Conservation (phyloP, 495 filamentous ascomycete species). For the Amniculicola lignicola region DNA sequence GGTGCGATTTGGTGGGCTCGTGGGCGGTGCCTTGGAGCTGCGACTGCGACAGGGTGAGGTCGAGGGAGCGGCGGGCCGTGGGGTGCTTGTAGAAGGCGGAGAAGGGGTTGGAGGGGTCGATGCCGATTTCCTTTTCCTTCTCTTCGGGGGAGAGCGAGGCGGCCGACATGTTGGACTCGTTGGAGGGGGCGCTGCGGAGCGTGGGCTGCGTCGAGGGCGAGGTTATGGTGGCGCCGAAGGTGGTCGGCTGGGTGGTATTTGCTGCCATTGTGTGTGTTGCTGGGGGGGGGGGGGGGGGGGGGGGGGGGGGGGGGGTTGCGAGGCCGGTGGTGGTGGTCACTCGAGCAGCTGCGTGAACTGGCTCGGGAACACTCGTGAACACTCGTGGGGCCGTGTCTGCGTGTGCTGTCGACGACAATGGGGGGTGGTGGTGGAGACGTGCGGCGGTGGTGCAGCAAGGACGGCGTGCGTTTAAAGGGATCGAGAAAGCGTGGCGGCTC, state of each 20-base stretch:
- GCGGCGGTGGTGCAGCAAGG: too few species aligned
- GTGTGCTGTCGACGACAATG: too few species aligned
- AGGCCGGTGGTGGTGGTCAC: too few species aligned
- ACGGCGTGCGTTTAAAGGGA: too few species aligned
- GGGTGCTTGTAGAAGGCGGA: conserved; percentile 61
- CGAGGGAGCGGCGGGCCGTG: conserved; percentile 28
- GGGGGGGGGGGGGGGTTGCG: not conserved
- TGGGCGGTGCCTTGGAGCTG: too few species aligned
- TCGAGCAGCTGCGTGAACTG: too few species aligned
- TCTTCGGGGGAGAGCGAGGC: too few species aligned
- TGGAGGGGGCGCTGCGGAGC: conserved; percentile 18
- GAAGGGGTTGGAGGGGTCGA: conserved; percentile 44
- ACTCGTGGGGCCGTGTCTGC: too few species aligned
- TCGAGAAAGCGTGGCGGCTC: too few species aligned
- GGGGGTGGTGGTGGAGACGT: too few species aligned
- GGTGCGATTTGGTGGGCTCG: conserved; percentile 43
- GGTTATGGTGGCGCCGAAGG: conserved; percentile 30
- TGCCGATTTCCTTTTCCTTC: conserved; percentile 11
- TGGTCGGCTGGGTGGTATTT: conserved; percentile 22
- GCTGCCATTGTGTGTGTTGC: conserved; percentile 21
- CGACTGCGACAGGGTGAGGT: too few species aligned
- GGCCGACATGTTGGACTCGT: conserved; percentile 23
- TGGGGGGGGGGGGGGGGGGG: not conserved
- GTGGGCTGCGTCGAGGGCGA: conserved; percentile 3
- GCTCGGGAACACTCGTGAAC: too few species aligned